Conservation (phyloP, 257 asterid species). For the Solanum habrochaites region DNA sequence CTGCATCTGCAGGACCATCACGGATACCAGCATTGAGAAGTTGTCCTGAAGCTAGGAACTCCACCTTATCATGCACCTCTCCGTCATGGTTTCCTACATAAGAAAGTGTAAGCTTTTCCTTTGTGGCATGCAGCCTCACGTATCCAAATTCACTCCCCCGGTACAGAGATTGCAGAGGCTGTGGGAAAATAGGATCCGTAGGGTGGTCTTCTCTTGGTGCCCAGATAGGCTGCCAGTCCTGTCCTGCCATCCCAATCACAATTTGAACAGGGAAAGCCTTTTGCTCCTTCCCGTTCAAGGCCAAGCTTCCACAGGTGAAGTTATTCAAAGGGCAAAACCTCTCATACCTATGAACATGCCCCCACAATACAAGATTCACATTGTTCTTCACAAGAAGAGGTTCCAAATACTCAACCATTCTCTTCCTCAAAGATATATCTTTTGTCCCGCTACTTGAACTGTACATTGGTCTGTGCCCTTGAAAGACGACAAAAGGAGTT, state of each 20-base stretch:
- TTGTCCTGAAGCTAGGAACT: constrained; percentile 71
- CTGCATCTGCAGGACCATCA: neutral
- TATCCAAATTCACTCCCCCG: constrained; percentile 88
- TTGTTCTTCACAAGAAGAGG: constrained; percentile 68
- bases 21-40: constrained; percentile 28
- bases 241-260: constrained; percentile 95
- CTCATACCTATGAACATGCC: constrained; percentile 86
- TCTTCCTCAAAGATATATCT: constrained; percentile 47
- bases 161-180: constrained; percentile 57
- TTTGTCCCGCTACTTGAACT: constrained; percentile 52
- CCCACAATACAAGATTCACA: constrained; percentile 78
- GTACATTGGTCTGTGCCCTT: constrained; percentile 96
- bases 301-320: constrained; percentile 67
- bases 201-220: constrained; percentile 59
- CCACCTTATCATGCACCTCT: constrained; percentile 72
- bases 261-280: constrained; percentile 52
- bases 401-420: constrained; percentile 53
- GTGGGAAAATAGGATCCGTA: constrained; percentile 59
- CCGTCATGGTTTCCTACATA: constrained; percentile 91
- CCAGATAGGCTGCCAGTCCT: constrained; percentile 95
- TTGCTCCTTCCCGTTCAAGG: constrained; percentile 20
- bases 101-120: constrained; percentile 53
- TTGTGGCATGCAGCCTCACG: constrained; percentile 50
- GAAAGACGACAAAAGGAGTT: constrained; percentile 74
- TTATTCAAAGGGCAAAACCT: constrained; percentile 80